Percentiles rank a stretch among this genome's conserved stretches.
These are phyloP conservation scores for Phenoliferia sp. DNA, from an alignment of 1,284 basidiomycete species.

Conservation along the genomic window DNA sequence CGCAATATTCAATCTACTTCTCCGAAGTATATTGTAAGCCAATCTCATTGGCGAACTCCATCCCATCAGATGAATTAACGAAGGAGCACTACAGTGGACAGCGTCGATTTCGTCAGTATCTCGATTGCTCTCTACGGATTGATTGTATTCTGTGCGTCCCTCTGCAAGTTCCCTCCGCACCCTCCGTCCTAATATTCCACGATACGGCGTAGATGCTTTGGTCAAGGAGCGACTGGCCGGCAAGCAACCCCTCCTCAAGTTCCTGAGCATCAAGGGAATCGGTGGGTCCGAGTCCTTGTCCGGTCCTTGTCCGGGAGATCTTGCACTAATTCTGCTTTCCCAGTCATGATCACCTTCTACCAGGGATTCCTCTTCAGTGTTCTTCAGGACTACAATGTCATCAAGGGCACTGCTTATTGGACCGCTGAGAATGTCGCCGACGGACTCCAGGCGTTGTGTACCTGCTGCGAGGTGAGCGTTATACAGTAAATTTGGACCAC, in stretches of 20 bases:
- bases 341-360: constrained; percentile 61
- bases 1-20: constrained; percentile 22
- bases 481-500: not conserved
- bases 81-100: constrained; percentile 45
- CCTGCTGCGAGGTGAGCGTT: constrained; percentile 65
- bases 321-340: constrained; percentile 44
- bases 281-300: constrained; percentile 51
- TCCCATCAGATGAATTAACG: constrained; percentile 39
- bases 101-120: constrained; percentile 69
- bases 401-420: constrained; percentile 63
- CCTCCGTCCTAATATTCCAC: constrained; percentile 52
- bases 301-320: no score
- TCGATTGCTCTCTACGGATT: constrained; percentile 46
- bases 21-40: constrained; percentile 17
- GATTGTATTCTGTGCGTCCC: constrained; percentile 56
- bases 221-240: constrained; percentile 69
- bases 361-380: constrained; percentile 43
- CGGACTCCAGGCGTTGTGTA: constrained; percentile 73
- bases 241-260: constrained; percentile 73
- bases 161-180: constrained; percentile 50
- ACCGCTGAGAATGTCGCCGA: constrained; percentile 56
- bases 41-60: not conserved
- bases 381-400: constrained; percentile 41
- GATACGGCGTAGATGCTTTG: constrained; percentile 50
- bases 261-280: constrained; percentile 63